Evolutionary conservation across 1,284 basidiomycete genomes (phyloP), one percentile per base, ranked within the genome.

Genomic region (Marasmius fiardii): DNA sequence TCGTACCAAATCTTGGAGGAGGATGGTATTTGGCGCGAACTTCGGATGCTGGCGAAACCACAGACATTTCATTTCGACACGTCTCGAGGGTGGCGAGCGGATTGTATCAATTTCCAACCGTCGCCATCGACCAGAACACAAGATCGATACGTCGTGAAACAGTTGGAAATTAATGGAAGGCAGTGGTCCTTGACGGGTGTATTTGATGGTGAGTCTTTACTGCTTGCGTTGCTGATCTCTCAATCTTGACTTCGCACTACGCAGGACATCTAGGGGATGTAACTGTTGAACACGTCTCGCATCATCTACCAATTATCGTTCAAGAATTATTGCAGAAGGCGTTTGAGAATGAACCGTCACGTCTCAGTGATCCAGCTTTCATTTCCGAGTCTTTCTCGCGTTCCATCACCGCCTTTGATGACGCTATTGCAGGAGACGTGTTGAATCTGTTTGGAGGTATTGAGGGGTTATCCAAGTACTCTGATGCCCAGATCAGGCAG

Each of bases 221-320:
- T 37, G 41, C 51, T 23, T 52, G 33, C 51, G 56, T 45, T 35
- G 18, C 55, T 48, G 52, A 49, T 51, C 12, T 10, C 43, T 45
- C 55, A 54, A 54, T 57, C 55, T 51, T 57, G 54, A 57, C 24
- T 58, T 43, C 58, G 35, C 39, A 33, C 28, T 11, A 48, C 26
- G 16, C 60, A 86, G 85, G 86, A 41, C 85, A 88, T 67, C 76
- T 85, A 34, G 86, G 86, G 37, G 83, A 86, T 63, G 79, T 79
- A 53, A 87, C 86, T 0, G 87, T 86, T 10, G 80, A 82, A 60
- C 83, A 88, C 60, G 83, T 85, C 54, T 80, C 83, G 37, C 74
- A 81, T 61, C 83, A 86, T 64, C 73, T 88, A 55, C 86, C 85
- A 51, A 83, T 85, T 62, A 87, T 88, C 64, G 75, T 87, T 34